A percentile compares a stretch with the other conserved stretches of the same genome.
phyloP scores from a whole-genome alignment of 179 eudicot species.

The Pouteria campechiana region DNA sequence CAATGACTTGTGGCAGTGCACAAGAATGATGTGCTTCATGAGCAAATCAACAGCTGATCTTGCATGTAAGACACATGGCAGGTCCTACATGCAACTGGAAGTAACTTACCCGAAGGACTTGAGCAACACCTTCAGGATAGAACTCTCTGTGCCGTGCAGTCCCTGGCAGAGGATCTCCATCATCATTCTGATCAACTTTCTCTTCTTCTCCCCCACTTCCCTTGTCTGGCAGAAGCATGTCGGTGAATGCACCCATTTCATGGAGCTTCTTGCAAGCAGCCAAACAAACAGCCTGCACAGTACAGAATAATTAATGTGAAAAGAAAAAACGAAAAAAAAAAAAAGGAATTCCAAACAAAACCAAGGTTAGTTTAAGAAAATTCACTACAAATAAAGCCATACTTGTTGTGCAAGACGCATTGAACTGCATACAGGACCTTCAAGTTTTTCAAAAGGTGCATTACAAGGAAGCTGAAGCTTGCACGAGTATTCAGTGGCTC shows the following conservation, averaged over 20 bases:
- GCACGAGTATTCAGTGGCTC: conserved; percentile 79
- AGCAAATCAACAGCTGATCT: too few species aligned
- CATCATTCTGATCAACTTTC: conserved; percentile 63
- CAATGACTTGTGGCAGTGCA: too few species aligned
- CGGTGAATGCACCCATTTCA: conserved; percentile 98
- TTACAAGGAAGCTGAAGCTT: conserved; percentile 98
- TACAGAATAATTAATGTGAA: not conserved
- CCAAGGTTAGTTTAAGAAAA: too few species aligned
- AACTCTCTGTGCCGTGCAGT: conserved; percentile 95
- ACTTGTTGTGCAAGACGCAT: conserved; percentile 98
- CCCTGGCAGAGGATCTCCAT: conserved; percentile 88
- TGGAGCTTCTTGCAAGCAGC: conserved; percentile 99
- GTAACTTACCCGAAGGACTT: conserved; percentile 65
- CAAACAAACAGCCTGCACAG: conserved; percentile 82
- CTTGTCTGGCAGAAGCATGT: conserved; percentile 99
- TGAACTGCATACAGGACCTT: conserved; percentile 86
- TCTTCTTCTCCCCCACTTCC: conserved; percentile 75
- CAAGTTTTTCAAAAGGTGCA: conserved; percentile 89
- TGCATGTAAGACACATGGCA: too few species aligned
- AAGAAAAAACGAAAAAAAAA: conserved; percentile 1
- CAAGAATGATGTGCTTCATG: too few species aligned
- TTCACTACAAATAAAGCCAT: too few species aligned
- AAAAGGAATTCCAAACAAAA: too few species aligned
- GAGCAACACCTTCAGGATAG: conserved; percentile 95
- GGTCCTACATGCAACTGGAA: too few species aligned